phyloP scores from a whole-genome alignment of 192 early-diverging fungal species.

The Globomyces pollinis-pini region DNA sequence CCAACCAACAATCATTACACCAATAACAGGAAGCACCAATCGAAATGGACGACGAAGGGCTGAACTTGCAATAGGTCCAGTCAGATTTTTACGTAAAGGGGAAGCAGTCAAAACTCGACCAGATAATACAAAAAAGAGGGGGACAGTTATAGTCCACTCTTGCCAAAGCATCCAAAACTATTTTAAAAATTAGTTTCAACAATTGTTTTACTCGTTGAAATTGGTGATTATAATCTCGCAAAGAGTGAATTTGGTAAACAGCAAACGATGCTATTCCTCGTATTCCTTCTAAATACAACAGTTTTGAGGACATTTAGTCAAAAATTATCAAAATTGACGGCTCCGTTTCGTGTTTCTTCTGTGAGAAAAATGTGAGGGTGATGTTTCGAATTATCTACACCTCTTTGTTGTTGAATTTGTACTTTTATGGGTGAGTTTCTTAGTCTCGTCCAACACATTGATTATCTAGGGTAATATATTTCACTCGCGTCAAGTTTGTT shows the following conservation, averaged over 20 bases:
- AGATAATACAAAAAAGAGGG: neutral
- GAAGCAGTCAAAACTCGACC: neutral
- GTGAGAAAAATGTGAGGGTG: too few species aligned
- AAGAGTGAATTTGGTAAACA: neutral
- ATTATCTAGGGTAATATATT: too few species aligned
- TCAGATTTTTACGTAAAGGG: neutral
- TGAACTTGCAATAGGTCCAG: neutral
- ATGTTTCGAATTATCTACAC: too few species aligned
- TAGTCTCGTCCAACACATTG: too few species aligned
- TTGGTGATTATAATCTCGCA: neutral
- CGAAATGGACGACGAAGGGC: neutral
- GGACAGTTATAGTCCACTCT: neutral
- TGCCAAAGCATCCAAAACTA: too few species aligned
- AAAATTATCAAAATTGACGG: too few species aligned
- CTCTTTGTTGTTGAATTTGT: too few species aligned
- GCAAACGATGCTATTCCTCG: neutral
- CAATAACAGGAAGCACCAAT: neutral
- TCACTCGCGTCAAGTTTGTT: too few species aligned
- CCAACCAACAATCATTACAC: neutral
- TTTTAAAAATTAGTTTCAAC: neutral
- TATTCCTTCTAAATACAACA: constrained; percentile 6
- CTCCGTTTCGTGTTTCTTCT: too few species aligned
- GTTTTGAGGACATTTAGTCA: constrained; percentile 2
- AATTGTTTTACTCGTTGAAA: neutral
- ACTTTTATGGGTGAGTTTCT: too few species aligned